A percentile compares a stretch with the other conserved stretches of the same genome.
These are phyloP conservation scores for Lipomyces oligophaga DNA, from an alignment of 805 yeast species.

Conservation along the genomic window DNA sequence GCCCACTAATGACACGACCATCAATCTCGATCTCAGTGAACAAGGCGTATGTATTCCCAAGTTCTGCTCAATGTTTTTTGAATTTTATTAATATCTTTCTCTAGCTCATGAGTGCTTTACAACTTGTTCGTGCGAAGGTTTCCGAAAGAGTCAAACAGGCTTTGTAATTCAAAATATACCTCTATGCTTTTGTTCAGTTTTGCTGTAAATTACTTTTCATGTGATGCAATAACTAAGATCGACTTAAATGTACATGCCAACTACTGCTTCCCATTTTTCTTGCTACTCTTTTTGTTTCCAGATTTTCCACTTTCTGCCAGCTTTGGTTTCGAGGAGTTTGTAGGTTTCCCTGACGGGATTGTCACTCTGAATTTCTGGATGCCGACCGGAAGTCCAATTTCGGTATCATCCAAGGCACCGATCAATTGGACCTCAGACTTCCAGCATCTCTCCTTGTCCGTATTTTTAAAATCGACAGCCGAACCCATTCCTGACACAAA, in stretches of 20 bases:
- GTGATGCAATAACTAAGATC: too few relatives aligned
- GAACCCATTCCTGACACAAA: constrained; percentile 47
- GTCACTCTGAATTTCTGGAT: constrained; percentile 54
- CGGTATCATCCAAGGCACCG: constrained; percentile 56
- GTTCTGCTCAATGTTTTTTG: background rate
- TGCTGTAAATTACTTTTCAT: too few relatives aligned
- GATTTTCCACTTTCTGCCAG: background rate
- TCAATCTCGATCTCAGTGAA: constrained; percentile 42
- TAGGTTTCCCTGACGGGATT: constrained; percentile 12
- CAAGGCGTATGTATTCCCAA: constrained; percentile 43
- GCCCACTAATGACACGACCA: constrained; percentile 61
- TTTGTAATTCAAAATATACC: constrained; percentile 11
- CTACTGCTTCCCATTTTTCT: background rate
- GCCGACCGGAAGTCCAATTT: constrained; percentile 62
- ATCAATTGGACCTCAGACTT: constrained; percentile 58
- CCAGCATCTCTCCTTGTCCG: constrained; percentile 63
- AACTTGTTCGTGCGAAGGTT: constrained; percentile 25
- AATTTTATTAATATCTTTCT: background rate
- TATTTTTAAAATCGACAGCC: constrained; percentile 41
- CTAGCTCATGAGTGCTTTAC: constrained; percentile 28
- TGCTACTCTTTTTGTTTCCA: background rate
- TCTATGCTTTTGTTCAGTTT: too few relatives aligned
- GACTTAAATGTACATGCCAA: too few relatives aligned
- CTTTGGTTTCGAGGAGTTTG: background rate
- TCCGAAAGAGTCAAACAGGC: constrained; percentile 29